Base-by-base conservation (phyloP, 2,329 filamentous ascomycete species). In the Corinectria fuckeliana region DNA sequence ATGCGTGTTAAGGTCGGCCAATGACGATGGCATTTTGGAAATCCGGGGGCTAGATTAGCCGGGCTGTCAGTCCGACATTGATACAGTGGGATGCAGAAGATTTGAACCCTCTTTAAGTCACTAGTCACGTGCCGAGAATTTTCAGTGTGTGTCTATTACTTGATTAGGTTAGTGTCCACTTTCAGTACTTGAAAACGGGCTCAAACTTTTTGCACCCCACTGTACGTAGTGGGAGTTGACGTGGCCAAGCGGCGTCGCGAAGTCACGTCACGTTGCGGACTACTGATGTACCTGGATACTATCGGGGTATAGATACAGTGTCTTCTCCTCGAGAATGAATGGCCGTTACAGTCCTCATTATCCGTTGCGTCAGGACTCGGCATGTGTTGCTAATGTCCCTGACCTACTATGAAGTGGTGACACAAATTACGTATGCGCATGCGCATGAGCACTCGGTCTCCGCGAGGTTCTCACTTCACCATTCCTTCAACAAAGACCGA, bases 41-140 rank as follows among this genome's bases (percentile, higher is more conserved):
- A 59, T 54, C 56, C 50, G 50, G 56, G 51, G 50, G 45, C 50
- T 39, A 55, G 28, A 50, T 58, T 58, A 52, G 20, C 56, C 49
- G 49, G 56, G 20, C 38, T 48, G 13, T 44, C 13, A 44, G 44
- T 30, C 20, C 30, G 32, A 30, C 47, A 45, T 50, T 38, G 44
- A 50, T 59, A 30, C n/a, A n/a, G n/a, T n/a, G n/a, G n/a, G n/a
- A n/a, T n/a, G n/a, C n/a, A n/a, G n/a, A n/a, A n/a, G n/a, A n/a
- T n/a, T n/a, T n/a, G n/a, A n/a, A n/a, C n/a, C n/a, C n/a, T n/a
- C n/a, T n/a, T n/a, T n/a, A n/a, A n/a, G n/a, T n/a, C n/a, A n/a
- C n/a, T n/a, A n/a, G n/a, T n/a, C n/a, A n/a, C n/a, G n/a, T n/a
- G n/a, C n/a, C n/a, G n/a, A n/a, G n/a, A n/a, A n/a, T n/a, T n/a